These are phyloP conservation scores for Xylariaceae sp. DNA, from an alignment of 2,329 filamentous ascomycete species.

Conservation along the genomic window DNA sequence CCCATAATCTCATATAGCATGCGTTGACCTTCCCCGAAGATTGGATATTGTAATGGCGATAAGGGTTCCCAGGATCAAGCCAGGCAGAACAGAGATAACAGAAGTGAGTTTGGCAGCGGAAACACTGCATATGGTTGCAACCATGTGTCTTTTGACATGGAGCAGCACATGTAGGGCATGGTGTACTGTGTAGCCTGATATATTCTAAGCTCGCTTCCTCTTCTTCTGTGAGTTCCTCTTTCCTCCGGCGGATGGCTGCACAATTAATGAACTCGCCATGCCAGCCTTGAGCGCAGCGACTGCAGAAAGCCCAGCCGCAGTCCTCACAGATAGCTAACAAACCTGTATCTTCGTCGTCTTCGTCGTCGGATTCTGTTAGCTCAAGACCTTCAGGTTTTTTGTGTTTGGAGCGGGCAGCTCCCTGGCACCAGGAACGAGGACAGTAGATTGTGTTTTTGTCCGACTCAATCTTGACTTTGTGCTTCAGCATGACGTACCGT, in stretches of 20 bases:
- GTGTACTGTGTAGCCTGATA: constrained; percentile 73
- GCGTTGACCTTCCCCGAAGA: constrained; percentile 48
- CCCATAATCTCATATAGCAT: constrained; percentile 88
- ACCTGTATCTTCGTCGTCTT: constrained; percentile 48
- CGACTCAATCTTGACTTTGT: constrained; percentile 87
- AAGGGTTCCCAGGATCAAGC: constrained; percentile 77
- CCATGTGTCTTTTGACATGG: constrained; percentile 87
- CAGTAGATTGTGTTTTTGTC: constrained; percentile 93
- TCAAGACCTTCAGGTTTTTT: constrained; percentile 66
- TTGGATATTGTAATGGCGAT: constrained; percentile 77
- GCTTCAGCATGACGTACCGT: constrained; percentile 84
- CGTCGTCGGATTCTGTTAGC: constrained; percentile 54
- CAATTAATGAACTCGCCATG: constrained; percentile 80
- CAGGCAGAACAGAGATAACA: constrained; percentile 93
- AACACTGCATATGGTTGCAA: constrained; percentile 97
- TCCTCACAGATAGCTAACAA: constrained; percentile 82
- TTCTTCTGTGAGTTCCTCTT: constrained; percentile 72
- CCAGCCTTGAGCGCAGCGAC: constrained; percentile 69
- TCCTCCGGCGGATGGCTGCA: constrained; percentile 60
- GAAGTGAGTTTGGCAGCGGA: constrained; percentile 85
- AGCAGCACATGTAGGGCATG: constrained; percentile 82
- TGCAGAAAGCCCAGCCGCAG: constrained; percentile 86
- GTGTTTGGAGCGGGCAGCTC: constrained; percentile 74
- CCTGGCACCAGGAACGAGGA: constrained; percentile 87
- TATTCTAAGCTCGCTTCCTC: constrained; percentile 86